phyloP scores from a whole-genome alignment of 495 filamentous ascomycete genomes.

The Aspergillus wentii region DNA sequence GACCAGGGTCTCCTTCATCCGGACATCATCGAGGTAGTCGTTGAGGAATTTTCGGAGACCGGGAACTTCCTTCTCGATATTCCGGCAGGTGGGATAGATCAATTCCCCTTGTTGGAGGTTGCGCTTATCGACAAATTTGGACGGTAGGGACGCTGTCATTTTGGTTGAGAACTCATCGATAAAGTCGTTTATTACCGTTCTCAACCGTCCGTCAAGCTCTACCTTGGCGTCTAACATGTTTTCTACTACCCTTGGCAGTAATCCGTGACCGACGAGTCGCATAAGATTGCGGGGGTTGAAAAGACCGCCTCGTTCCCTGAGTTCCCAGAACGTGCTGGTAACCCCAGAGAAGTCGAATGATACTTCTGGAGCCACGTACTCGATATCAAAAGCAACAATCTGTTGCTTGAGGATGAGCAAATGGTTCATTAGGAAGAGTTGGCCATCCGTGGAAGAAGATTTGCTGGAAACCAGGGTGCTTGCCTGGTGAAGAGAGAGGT shows the following conservation, averaged over 20 bases:
- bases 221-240: conserved; percentile 74
- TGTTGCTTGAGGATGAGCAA: conserved; percentile 87
- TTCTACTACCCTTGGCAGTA: conserved; percentile 57
- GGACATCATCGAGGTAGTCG: conserved; percentile 54
- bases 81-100: conserved; percentile 34
- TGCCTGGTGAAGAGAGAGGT: conserved; percentile 54
- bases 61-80: conserved; percentile 51
- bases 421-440: conserved; percentile 88
- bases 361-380: conserved; percentile 71
- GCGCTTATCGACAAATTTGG: conserved; percentile 36
- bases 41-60: conserved; percentile 46
- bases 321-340: conserved; percentile 72
- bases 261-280: conserved; percentile 53
- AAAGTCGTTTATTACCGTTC: conserved; percentile 76
- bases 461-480: conserved; percentile 48
- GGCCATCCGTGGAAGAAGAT: conserved; percentile 58
- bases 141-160: conserved; percentile 49
- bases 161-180: conserved; percentile 53
- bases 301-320: conserved; percentile 62
- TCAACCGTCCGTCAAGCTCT: conserved; percentile 72
- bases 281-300: conserved; percentile 62
- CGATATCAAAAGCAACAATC: conserved; percentile 88
- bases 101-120: conserved; percentile 33
- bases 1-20: conserved; percentile 59
- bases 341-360: conserved; percentile 75